Evolutionary conservation across 305 asterid genomes (phyloP).

Genomic region (Rubia peregrina): DNA sequence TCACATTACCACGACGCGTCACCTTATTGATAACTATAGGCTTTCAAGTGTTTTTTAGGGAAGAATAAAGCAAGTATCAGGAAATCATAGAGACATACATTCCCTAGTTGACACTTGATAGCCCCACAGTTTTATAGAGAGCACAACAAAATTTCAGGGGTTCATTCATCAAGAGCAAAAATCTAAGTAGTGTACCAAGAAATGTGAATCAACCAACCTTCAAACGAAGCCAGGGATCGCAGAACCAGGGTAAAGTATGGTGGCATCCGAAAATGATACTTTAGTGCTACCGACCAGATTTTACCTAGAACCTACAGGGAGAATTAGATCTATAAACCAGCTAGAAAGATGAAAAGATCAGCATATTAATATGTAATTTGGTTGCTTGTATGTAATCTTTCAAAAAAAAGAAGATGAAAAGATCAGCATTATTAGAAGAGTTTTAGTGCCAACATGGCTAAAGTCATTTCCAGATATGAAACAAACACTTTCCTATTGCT

Average conservation of each 20-base stretch:
- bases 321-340: slow-evolving; percentile 20
- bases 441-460: neutral
- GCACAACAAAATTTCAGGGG: neutral
- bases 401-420: no score
- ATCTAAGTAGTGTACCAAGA: neutral
- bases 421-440: neutral
- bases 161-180: neutral
- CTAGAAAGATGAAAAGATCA: no score
- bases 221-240: slow-evolving; percentile 92
- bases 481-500: neutral
- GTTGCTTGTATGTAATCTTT: no score
- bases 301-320: slow-evolving; percentile 71
- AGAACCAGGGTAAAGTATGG: slow-evolving; percentile 82
- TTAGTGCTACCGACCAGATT: slow-evolving; percentile 87
- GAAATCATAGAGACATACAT: neutral
- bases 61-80: neutral
- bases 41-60: neutral
- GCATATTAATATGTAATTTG: no score
- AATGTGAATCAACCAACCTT: slow-evolving; percentile 44
- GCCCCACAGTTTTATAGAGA: neutral
- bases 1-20: neutral
- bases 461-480: slow-evolving; percentile 2
- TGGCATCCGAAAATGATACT: slow-evolving; percentile 96
- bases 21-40: neutral
- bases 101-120: neutral